Base-by-base conservation (phyloP, 164 flowering plant species). In the Vitis amurensis region DNA sequence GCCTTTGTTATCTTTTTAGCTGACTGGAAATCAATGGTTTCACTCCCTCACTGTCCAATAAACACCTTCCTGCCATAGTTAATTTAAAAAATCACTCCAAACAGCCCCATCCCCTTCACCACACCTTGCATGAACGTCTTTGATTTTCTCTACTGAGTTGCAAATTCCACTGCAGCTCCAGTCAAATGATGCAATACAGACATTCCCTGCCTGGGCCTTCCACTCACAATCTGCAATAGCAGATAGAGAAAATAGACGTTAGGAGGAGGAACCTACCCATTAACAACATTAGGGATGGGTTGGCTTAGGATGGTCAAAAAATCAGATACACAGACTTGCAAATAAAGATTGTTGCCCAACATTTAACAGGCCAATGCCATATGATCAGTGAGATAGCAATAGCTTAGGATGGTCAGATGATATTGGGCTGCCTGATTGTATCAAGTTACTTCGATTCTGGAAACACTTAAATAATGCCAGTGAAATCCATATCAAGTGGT, bases 101-200 rank as follows among this genome's bases (percentile, higher is more conserved):
- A 88, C 83, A 64, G 90, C 89, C 59, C 75, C 91, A 59, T 88
- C 90, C 27, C 91, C 94, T 79, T 92, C 94, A 55, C 92, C 89
- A 67, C 97, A 92, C 63, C 78, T 87, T 69, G 74, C 83, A 65
- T 92, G 97, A 64, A 92, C 96, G 60, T 59, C 72, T 66, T 87
- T 88, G 55, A 92, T 85, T 78, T 71, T 88, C 69, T 89, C 97
- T 61, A 89, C 96, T 23, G 97, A 92, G 57, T 86, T 86, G 83
- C 97, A 92, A 59, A 92, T 90, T 17, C 97, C 96, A 79, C 96
- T 90, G 82, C 97, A 92, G 72, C 88, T 87, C 97, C 97, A 90
- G 78, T 92, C 97, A 76, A 92, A 92, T 55, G 96, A 88, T 30
- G 96, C 96, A 59, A 89, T 69, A 67, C 97, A 92, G 2, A 84